phyloP scores from a whole-genome alignment of 2,329 filamentous ascomycete species.

The Cladosporium sp. region DNA sequence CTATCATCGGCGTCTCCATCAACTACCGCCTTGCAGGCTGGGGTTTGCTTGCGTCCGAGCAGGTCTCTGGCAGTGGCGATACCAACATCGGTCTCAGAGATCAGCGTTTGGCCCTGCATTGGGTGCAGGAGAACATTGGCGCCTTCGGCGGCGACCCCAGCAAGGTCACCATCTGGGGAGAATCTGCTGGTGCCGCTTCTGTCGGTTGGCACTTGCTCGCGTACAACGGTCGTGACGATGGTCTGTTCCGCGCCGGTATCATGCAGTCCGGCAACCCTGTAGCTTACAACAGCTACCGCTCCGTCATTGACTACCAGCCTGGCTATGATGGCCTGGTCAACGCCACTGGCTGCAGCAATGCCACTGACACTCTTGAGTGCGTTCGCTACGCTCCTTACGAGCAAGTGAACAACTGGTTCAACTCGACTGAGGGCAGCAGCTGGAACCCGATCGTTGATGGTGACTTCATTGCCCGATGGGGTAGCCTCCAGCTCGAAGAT shows the following conservation, averaged over 20 bases:
- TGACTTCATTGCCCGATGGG: constrained; percentile 57
- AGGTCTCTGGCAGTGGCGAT: constrained; percentile 56
- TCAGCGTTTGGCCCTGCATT: constrained; percentile 49
- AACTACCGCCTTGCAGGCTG: constrained; percentile 67
- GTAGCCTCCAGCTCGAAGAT: constrained; percentile 55
- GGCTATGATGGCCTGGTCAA: constrained; percentile 65
- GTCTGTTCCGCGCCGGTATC: constrained; percentile 50
- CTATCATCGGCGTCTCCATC: constrained; percentile 61
- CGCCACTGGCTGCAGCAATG: constrained; percentile 60
- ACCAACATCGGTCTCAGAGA: constrained; percentile 51
- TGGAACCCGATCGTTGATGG: constrained; percentile 56
- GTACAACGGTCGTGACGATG: constrained; percentile 51
- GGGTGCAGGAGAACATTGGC: constrained; percentile 47
- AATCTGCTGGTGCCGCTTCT: constrained; percentile 36
- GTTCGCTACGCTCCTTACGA: constrained; percentile 54
- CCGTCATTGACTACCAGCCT: constrained; percentile 47
- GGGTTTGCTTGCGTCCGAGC: constrained; percentile 66
- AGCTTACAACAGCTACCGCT: constrained; percentile 28
- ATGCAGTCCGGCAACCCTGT: constrained; percentile 45
- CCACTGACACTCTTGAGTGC: constrained; percentile 63
- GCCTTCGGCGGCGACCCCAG: constrained; percentile 74
- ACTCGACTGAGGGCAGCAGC: constrained; percentile 33
- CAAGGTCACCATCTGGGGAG: constrained; percentile 50
- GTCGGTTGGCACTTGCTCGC: constrained; percentile 52
- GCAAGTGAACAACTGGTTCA: constrained; percentile 35